A percentile compares a stretch with the other conserved stretches of the same genome.
These are phyloP conservation scores for Fragosphaeria purpurea DNA, from an alignment of 2,329 filamentous ascomycete genomes.

Conservation along the genomic window DNA sequence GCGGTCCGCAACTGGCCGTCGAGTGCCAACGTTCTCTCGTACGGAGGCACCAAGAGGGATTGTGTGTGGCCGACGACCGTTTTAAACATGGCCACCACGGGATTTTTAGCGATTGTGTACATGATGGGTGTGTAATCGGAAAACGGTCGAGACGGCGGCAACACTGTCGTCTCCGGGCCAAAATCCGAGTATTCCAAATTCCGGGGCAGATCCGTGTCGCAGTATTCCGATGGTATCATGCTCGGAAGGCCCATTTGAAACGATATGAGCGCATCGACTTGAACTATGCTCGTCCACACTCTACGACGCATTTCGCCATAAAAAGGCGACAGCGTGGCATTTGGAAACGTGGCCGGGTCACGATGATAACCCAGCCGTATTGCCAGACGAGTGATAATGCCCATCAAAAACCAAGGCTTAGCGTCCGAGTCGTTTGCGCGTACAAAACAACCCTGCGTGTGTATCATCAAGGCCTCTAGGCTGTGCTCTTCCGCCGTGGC, in stretches of 20 bases:
- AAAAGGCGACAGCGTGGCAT: constrained; percentile 22
- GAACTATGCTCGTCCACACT: constrained; percentile 28
- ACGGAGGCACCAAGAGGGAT: neutral
- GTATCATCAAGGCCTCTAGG: constrained; percentile 27
- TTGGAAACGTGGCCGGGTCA: constrained; percentile 18
- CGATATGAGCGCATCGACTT: constrained; percentile 34
- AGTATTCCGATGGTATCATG: constrained; percentile 25
- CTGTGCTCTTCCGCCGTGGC: constrained; percentile 26
- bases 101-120: constrained; percentile 21
- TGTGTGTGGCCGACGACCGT: neutral
- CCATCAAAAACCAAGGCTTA: constrained; percentile 31
- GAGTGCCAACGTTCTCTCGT: neutral
- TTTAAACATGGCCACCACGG: constrained; percentile 14
- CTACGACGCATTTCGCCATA: constrained; percentile 32
- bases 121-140: constrained; percentile 11
- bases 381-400: constrained; percentile 27
- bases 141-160: constrained; percentile 22
- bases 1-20: neutral
- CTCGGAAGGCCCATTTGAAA: constrained; percentile 38
- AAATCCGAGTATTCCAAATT: constrained; percentile 32
- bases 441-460: constrained; percentile 17
- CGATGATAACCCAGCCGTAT: constrained; percentile 33
- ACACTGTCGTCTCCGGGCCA: constrained; percentile 13
- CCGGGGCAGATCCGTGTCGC: constrained; percentile 24
- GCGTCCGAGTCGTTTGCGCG: constrained; percentile 16